Evolutionary conservation across 106 monocot genomes (phyloP).

Genomic region (Platanthera guangdongensis): DNA sequence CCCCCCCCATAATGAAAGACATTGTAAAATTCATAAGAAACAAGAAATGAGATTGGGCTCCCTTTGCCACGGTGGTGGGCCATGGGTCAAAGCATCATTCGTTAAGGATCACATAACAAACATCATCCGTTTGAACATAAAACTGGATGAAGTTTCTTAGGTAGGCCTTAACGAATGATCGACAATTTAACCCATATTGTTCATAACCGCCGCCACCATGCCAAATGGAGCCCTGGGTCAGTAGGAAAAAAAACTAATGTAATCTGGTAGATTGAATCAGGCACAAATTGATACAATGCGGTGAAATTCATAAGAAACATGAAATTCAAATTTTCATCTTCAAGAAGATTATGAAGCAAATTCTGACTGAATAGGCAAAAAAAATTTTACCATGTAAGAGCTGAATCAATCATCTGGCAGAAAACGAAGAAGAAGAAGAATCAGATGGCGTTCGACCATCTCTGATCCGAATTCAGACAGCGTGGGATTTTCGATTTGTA

Average conservation of each 20-base stretch:
- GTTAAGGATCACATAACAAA: too few species aligned
- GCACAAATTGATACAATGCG: not conserved
- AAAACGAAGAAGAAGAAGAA: conserved; percentile 4
- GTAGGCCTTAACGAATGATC: too few species aligned
- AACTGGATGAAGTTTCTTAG: too few species aligned
- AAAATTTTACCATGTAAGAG: not conserved
- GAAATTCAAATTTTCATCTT: not conserved
- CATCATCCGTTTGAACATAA: too few species aligned
- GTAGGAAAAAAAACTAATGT: not conserved
- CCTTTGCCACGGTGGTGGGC: too few species aligned
- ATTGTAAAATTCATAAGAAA: too few species aligned
- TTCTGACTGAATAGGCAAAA: not conserved
- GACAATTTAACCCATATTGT: too few species aligned
- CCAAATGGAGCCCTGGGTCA: too few species aligned
- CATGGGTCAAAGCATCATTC: too few species aligned
- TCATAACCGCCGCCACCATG: too few species aligned
- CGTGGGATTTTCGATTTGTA: conserved; percentile 1
- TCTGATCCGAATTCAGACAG: not conserved
- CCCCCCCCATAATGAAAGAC: too few species aligned
- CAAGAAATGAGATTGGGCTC: too few species aligned
- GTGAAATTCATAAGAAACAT: not conserved
- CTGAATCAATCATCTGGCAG: not conserved
- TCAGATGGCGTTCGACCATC: not conserved
- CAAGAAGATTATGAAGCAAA: not conserved
- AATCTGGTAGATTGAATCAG: not conserved